Base-by-base conservation (phyloP, 305 asterid genomes). In the Fraxinus floribunda region DNA sequence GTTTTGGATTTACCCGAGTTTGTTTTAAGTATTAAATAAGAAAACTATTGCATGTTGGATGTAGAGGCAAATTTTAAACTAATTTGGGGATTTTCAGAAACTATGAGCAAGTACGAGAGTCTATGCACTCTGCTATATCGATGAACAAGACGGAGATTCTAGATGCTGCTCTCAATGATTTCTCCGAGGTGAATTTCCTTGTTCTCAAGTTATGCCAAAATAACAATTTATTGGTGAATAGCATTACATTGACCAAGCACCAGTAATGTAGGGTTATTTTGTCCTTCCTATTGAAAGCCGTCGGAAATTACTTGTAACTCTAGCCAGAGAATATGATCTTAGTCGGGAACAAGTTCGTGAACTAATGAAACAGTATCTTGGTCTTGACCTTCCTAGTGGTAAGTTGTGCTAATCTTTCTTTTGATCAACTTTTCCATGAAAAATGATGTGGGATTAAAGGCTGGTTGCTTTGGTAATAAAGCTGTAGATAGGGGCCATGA, bases 351-450 rank as follows among this genome's bases (percentile, higher is more conserved):
- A 91, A 86, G 97, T 95, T 85, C 89, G 86, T 77, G 94, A 94
- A 77, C 60, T 95, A 86, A 91, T 94, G 98, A 92, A 90, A 89
- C 97, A 93, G 64, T 94, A 95, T 90, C 94, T 93, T 26, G 93
- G 85, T 78, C 93, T 93, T 88, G 94, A 92, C 88, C 95, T 93
- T 83, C 97, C 97, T 73, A 85, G 82, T 82, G 91, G 99, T 92
- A 83, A 84, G 93, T 86, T 89, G 83, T 79, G 18, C 75, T 32
- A 11, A 66, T 46, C 10, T 79, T 78, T 44, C 34, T 70, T 73
- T 44, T 55, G 10, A 24, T 85, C 46, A 38, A 13, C 32, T 41
- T 66, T 7, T 29, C 78, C 18, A 60, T 68, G 82, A 80, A 26
- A 80, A 39, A 1, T 80, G 41, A 70, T 7, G 64, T 4, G 60